Evolutionary conservation across 1,284 basidiomycete species (phyloP).

Genomic region (Ustilago sp.): DNA sequence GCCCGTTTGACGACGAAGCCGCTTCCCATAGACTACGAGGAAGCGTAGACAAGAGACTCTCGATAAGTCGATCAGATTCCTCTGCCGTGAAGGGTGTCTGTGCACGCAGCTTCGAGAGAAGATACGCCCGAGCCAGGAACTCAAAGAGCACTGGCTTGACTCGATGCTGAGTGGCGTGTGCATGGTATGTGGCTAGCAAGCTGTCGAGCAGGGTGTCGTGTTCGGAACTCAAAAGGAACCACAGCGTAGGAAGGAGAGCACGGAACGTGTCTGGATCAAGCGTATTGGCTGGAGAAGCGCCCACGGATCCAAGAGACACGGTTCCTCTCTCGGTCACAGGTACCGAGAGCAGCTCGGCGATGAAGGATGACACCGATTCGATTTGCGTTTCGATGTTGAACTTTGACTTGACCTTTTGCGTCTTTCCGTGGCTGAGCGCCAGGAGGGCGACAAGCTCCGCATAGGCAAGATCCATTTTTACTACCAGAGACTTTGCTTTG

Average conservation of each 20-base stretch:
- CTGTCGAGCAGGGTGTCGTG: slow-evolving; percentile 36
- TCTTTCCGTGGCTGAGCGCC: slow-evolving; percentile 22
- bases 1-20: slow-evolving; percentile 8
- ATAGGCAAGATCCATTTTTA: slow-evolving; percentile 53
- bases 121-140: slow-evolving; percentile 45
- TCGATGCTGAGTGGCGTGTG: slow-evolving; percentile 23
- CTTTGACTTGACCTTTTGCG: slow-evolving; percentile 29
- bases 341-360: slow-evolving; percentile 28
- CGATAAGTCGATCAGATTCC: slow-evolving; percentile 20
- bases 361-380: slow-evolving; percentile 37
- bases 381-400: slow-evolving; percentile 47
- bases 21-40: slow-evolving; percentile 42
- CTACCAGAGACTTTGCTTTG: slow-evolving; percentile 31
- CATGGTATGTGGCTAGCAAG: slow-evolving; percentile 33
- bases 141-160: slow-evolving; percentile 53
- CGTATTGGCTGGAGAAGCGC: slow-evolving; percentile 20
- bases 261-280: slow-evolving; percentile 45
- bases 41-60: slow-evolving; percentile 29
- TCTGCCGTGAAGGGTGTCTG: slow-evolving; percentile 12
- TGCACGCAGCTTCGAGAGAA: slow-evolving; percentile 29
- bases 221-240: slow-evolving; percentile 50
- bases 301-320: slow-evolving; percentile 29
- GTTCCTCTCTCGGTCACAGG: slow-evolving; percentile 33
- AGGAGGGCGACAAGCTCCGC: slow-evolving; percentile 49
- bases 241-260: slow-evolving; percentile 54